These are phyloP conservation scores for Neurospora tetrasperma DNA, from an alignment of 495 filamentous ascomycete genomes.

Conservation along the genomic window DNA sequence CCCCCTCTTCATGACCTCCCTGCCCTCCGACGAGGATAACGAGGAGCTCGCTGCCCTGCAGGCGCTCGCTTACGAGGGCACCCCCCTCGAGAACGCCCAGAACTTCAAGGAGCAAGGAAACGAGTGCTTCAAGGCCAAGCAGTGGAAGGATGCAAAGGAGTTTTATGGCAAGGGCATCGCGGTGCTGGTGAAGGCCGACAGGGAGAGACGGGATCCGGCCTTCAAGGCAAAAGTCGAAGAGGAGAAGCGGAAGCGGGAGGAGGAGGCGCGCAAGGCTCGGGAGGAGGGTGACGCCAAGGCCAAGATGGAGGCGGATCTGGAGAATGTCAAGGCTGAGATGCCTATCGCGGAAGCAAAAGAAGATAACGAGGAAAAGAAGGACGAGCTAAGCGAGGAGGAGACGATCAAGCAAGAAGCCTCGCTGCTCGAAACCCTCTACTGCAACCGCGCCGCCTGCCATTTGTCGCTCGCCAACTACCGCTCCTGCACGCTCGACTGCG, in stretches of 20 bases:
- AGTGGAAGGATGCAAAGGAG: conserved; percentile 77
- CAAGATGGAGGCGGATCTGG: conserved; percentile 19
- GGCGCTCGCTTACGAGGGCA: conserved; percentile 88
- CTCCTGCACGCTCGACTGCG: conserved; percentile 70
- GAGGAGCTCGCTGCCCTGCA: conserved; percentile 72
- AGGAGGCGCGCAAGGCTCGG: conserved; percentile 24
- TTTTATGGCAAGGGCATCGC: conserved; percentile 79
- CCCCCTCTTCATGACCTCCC: conserved; percentile 90
- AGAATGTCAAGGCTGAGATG: conserved; percentile 3
- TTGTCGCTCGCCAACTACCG: conserved; percentile 66
- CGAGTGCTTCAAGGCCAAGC: conserved; percentile 63
- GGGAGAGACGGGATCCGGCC: conserved; percentile 29
- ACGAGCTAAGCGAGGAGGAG: conserved; percentile 33
- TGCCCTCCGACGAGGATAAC: conserved; percentile 56
- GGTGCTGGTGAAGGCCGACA: conserved; percentile 47
- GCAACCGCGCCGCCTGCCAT: conserved; percentile 82
- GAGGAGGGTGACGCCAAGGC: conserved; percentile 15
- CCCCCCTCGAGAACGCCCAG: conserved; percentile 63
- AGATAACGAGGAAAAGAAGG: conserved; percentile 17
- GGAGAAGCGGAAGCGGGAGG: conserved; percentile 13
- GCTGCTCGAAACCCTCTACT: conserved; percentile 64
- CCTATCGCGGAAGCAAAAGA: conserved; percentile 10
- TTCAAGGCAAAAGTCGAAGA: conserved; percentile 14
- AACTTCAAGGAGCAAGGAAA: conserved; percentile 87
- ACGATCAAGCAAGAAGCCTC: conserved; percentile 40